phyloP scores from a whole-genome alignment of 768 basidiomycete genomes.

The Trametes villosa region DNA sequence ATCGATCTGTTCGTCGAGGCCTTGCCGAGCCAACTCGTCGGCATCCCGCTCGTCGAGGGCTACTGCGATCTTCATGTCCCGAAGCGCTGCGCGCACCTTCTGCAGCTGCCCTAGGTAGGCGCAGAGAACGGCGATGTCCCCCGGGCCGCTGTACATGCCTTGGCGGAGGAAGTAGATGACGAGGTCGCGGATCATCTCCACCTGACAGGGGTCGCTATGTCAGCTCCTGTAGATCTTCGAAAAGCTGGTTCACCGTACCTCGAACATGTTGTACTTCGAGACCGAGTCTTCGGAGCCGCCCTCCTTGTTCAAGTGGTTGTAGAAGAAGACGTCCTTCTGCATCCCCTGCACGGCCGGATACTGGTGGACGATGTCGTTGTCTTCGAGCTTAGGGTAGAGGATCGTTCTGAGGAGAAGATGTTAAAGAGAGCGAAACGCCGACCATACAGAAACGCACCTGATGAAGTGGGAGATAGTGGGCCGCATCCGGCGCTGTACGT shows the following conservation, averaged over 20 bases:
- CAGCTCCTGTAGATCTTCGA: conserved; percentile 29
- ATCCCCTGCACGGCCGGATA: conserved; percentile 68
- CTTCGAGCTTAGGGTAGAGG: conserved; percentile 63
- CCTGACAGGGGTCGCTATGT: conserved; percentile 28
- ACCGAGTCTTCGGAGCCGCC: conserved; percentile 65
- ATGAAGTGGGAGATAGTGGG: conserved; percentile 68
- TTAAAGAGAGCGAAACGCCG: background rate
- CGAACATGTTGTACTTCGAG: conserved; percentile 69
- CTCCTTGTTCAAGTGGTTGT: conserved; percentile 65
- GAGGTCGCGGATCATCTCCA: conserved; percentile 54
- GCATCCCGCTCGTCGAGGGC: conserved; percentile 73
- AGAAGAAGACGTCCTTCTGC: conserved; percentile 66
- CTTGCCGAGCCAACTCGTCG: conserved; percentile 58
- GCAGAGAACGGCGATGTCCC: conserved; percentile 59
- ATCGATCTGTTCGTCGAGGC: conserved; percentile 41
- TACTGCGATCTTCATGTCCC: conserved; percentile 53
- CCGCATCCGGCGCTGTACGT: conserved; percentile 77
- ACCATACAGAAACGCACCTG: conserved; percentile 39
- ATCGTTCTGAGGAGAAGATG: conserved; percentile 45
- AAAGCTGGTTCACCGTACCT: conserved; percentile 56
- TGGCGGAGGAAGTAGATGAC: conserved; percentile 57
- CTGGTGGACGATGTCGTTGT: conserved; percentile 52
- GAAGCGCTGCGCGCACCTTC: conserved; percentile 46
- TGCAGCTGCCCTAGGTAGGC: conserved; percentile 58
- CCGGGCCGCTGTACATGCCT: conserved; percentile 49